Base-by-base conservation (phyloP, 805 yeast species). In the Candida endomychidarum region DNA sequence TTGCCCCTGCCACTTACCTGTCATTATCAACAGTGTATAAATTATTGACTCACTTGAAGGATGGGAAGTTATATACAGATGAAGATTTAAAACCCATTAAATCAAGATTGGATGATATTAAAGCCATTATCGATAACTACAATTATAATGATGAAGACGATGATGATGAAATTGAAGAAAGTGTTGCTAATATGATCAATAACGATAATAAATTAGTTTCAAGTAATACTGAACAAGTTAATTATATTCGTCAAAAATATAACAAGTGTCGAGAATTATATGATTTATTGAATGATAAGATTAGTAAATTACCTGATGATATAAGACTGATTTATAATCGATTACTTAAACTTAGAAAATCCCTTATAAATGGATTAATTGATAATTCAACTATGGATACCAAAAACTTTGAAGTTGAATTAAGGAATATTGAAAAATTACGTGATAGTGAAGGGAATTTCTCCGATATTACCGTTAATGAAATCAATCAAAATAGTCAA, bases 1-100 rank as follows among this genome's bases (percentile, higher is more conserved):
- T 88, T 24, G 96, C 96, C 1, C 96, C 98, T 1, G 96, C 97
- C 4, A 86, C 96, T 1, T 93, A 86, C 63, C 91, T 96, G 5
- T 86, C 95, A 3, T 66, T 91, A 29, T 74, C 89, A 29, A 88
- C 98, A 0, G 95, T 93, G 15, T 83, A 83, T 62, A 80, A 93
- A 50, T 67, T 93, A 42, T 70, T 93, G 50, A 86, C 80, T 48
- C 98, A 91, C 63, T 67, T 91, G 46, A 77, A 79, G 48, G 96
- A 86, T 57, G 78, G 86, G 36, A 81, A 80, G 40, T 87, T 86
- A 15, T 91, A 81, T 61, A 89, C 97, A 1, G 79, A 78, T 41
- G 86, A 84, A 51, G 99, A 93, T 59, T 73, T 89, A 48, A 67
- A 71, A 44, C 95, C 96, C 1, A 85, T 93, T 37, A 72, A 78